Evolutionary conservation across 2,329 filamentous ascomycete genomes (phyloP).

Genomic region (Fusarium nygamai): DNA sequence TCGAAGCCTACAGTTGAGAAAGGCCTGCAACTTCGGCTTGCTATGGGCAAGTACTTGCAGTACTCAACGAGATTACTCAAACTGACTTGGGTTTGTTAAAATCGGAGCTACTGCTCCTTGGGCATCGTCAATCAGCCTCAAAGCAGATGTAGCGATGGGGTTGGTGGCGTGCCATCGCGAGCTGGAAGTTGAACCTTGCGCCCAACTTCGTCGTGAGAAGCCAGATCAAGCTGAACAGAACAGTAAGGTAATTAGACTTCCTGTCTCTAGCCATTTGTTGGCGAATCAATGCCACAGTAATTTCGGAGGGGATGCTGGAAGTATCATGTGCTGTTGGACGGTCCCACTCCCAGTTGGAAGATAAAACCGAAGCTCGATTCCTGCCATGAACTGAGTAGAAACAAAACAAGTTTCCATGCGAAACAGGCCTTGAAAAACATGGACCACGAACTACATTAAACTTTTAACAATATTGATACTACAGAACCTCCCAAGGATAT

Average conservation of each 20-base stretch:
- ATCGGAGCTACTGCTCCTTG: not conserved
- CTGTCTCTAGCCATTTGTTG: too few relatives aligned
- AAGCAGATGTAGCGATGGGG: not conserved
- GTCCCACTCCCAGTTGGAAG: too few relatives aligned
- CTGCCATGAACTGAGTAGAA: too few relatives aligned
- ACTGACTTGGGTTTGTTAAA: rapidly evolving
- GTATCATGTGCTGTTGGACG: too few relatives aligned
- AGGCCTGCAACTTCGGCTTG: not conserved
- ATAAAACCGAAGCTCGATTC: too few relatives aligned
- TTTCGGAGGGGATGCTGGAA: too few relatives aligned
- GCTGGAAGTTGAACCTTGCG: not conserved
- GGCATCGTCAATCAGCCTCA: not conserved
- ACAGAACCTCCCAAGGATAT: not conserved
- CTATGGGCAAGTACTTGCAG: not conserved
- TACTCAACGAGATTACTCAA: not conserved
- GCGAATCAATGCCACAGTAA: rapidly evolving
- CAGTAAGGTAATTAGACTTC: rapidly evolving
- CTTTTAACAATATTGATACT: too few relatives aligned
- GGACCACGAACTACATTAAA: too few relatives aligned
- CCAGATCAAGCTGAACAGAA: too few relatives aligned
- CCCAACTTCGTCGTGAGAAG: too few relatives aligned
- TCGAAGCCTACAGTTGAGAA: not conserved
- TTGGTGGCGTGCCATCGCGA: not conserved
- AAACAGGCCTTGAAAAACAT: too few relatives aligned
- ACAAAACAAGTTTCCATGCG: too few relatives aligned